phyloP scores from a whole-genome alignment of 331 rosid species.

The Spiraea crenata region DNA sequence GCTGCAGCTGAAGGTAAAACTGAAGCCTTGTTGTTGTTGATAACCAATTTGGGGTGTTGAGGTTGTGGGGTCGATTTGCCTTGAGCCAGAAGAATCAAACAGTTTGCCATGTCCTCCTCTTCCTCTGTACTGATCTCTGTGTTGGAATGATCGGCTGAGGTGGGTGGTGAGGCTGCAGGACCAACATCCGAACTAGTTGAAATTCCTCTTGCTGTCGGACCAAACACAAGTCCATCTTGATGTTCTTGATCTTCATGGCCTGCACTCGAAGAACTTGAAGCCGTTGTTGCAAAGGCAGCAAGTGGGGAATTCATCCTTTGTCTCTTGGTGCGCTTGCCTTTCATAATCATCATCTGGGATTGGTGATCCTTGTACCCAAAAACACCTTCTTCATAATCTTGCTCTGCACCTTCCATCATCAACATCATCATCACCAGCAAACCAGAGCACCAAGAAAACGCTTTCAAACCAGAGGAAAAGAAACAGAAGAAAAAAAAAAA shows the following conservation, averaged over 20 bases:
- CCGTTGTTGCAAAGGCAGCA: constrained; percentile 22
- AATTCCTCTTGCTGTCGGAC: not conserved
- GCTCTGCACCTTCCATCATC: constrained; percentile 22
- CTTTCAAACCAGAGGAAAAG: not conserved
- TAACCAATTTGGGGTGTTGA: constrained; percentile 1
- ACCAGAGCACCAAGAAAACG: not conserved
- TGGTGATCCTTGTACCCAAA: constrained; percentile 20
- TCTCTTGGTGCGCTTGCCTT: constrained; percentile 86
- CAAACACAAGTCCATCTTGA: not conserved
- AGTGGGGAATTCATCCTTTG: constrained; percentile 47
- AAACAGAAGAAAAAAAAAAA: constrained; percentile 5
- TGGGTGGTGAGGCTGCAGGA: constrained; percentile 20
- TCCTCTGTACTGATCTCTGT: constrained; percentile 30
- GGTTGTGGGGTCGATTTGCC: constrained; percentile 25
- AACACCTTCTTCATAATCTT: constrained; percentile 24
- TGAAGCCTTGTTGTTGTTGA: not conserved
- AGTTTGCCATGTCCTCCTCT: constrained; percentile 76
- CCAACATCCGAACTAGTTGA: constrained; percentile 7
- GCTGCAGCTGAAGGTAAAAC: constrained; percentile 7
- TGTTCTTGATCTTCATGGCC: constrained; percentile 9
- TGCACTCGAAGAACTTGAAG: constrained; percentile 39
- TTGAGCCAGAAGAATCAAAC: constrained; percentile 79
- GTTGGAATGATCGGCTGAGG: constrained; percentile 19
- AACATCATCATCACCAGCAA: constrained; percentile 11
- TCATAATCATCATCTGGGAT: constrained; percentile 37